Evolutionary conservation across 495 filamentous ascomycete species (phyloP), one percentile per base, ranked within the genome.

Genomic region (Opeltia flavorubescens): DNA sequence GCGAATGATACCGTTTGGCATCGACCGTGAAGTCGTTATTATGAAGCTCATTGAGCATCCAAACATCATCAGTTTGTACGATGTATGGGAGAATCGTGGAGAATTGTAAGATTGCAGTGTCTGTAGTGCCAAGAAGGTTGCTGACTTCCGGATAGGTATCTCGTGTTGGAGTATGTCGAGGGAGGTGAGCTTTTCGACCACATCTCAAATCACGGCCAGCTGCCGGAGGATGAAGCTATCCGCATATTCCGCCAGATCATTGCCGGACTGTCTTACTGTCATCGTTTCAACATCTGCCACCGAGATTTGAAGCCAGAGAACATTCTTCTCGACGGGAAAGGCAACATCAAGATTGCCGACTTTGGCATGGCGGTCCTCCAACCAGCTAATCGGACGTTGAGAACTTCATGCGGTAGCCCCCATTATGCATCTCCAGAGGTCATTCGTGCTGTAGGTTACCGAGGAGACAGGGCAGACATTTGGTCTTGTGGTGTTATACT

Each of bases 251-350:
- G 89, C 18, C 91, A 99, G 63, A 83, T 99, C 21, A 80, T 96
- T 52, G 80, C 82, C n/a, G 93, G 82, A 0, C 68, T 99, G 26
- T 80, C 85, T 6, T 95, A 93, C 64, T 89, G 86, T 53, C 93
- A 99, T 62, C 77, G 83, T 4, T 81, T 95, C 66, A 81, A 85
- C 54, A 94, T 99, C 49, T 93, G 87, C 61, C 91, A 99, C 57
- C 83, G 91, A 23, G 91, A 99, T 51, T 66, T 99, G 27, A 99
- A 99, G 65, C 91, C 87, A 0, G 91, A 99, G 64, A 99, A 99
- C 55, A 95, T 98, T 31, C 69, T 99, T 13, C 62, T 99, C 24
- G 84, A 87, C 48, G 62, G 61, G 5, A 62, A 77, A 11, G 70
- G 71, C 20, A 78, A 84, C 36, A 72, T 95, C 61, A 96, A 96